phyloP scores from a whole-genome alignment of 2,329 filamentous ascomycete genomes.

The Pseudonectria buxi region DNA sequence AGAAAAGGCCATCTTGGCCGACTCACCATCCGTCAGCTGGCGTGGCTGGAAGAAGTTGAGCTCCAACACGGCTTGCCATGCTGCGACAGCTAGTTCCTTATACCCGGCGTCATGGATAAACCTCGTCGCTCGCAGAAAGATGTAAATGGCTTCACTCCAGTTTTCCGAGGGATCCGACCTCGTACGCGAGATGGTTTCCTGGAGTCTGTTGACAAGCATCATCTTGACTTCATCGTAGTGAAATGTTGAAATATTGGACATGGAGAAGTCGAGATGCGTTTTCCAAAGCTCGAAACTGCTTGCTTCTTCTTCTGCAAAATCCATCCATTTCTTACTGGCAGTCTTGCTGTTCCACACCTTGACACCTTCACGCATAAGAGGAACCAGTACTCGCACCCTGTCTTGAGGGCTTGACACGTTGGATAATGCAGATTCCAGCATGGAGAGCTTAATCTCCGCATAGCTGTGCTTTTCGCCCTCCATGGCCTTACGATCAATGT shows the following conservation, averaged over 20 bases:
- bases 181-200: slow-evolving; percentile 7
- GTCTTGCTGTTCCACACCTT: slow-evolving; percentile 64
- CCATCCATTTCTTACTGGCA: slow-evolving; percentile 58
- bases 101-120: slow-evolving; percentile 75
- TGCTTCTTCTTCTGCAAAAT: slow-evolving; percentile 26
- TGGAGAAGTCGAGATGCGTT: slow-evolving; percentile 63
- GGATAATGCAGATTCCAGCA: slow-evolving; percentile 70
- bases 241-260: slow-evolving; percentile 61
- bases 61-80: slow-evolving; percentile 81
- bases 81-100: slow-evolving; percentile 64
- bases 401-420: slow-evolving; percentile 41
- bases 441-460: slow-evolving; percentile 71
- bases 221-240: slow-evolving; percentile 59
- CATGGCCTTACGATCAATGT: slow-evolving; percentile 38
- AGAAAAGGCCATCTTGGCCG: slow-evolving; percentile 43
- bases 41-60: slow-evolving; percentile 57
- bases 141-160: slow-evolving; percentile 45
- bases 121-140: slow-evolving; percentile 67
- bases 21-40: slow-evolving; percentile 17
- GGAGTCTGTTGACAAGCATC: slow-evolving; percentile 49
- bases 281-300: slow-evolving; percentile 59
- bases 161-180: slow-evolving; percentile 1
- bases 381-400: slow-evolving; percentile 56
- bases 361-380: slow-evolving; percentile 67
- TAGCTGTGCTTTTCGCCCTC: slow-evolving; percentile 60